phyloP scores from a whole-genome alignment of 1,284 basidiomycete species.

The Hemileia vastatrix region DNA sequence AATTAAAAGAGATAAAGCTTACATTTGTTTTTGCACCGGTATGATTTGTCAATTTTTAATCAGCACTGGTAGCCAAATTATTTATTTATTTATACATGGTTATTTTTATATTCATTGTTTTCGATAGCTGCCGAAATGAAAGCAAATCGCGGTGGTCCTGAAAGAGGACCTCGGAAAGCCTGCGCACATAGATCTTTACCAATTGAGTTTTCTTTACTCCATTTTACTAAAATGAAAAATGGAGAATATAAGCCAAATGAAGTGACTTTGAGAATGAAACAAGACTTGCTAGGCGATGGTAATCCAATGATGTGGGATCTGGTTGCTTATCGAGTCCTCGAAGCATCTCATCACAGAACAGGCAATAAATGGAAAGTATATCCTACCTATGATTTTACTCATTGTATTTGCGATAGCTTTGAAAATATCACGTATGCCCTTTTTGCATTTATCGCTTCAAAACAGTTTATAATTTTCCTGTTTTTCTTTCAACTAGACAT shows the following conservation, averaged over 20 bases:
- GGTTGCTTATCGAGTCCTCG: slow-evolving; percentile 87
- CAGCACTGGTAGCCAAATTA: slow-evolving; percentile 2
- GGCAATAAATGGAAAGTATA: slow-evolving; percentile 87
- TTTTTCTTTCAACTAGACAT: slow-evolving; percentile 54
- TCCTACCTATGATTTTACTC: slow-evolving; percentile 97
- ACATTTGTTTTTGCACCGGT: slow-evolving; percentile 94
- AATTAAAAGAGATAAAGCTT: slow-evolving; percentile 81
- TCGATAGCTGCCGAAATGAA: slow-evolving; percentile 77
- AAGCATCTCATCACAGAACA: slow-evolving; percentile 86
- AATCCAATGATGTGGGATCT: slow-evolving; percentile 99
- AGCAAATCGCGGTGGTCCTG: slow-evolving; percentile 68
- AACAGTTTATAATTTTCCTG: not conserved
- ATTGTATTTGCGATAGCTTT: slow-evolving; percentile 96
- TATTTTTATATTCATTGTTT: slow-evolving; percentile 14
- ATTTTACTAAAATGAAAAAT: slow-evolving; percentile 87
- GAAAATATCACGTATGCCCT: slow-evolving; percentile 89
- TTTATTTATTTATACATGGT: slow-evolving; percentile 8
- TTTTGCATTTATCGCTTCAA: slow-evolving; percentile 1
- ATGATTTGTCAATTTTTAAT: slow-evolving; percentile 37
- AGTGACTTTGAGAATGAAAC: slow-evolving; percentile 94
- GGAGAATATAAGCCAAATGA: slow-evolving; percentile 83
- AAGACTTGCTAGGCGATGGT: slow-evolving; percentile 70
- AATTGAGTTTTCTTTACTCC: slow-evolving; percentile 67
- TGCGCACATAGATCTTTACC: slow-evolving; percentile 78
- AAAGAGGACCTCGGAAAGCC: slow-evolving; percentile 71